These are phyloP conservation scores for Teunomyces tritomae DNA, from an alignment of 805 yeast species.

Conservation along the genomic window DNA sequence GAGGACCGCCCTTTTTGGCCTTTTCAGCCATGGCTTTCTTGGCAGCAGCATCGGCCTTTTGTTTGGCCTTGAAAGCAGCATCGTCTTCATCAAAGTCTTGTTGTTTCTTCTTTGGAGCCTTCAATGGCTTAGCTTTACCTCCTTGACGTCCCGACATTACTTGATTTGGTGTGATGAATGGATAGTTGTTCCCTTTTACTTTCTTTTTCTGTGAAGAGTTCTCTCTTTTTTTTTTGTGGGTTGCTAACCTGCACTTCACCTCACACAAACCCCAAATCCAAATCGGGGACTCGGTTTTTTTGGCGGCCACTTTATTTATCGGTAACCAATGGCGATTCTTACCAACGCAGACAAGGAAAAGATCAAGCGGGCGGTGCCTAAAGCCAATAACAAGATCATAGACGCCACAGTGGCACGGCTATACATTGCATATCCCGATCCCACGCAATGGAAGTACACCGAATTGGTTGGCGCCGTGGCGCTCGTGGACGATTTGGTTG, in stretches of 20 bases:
- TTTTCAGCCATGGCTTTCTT: slow-evolving; percentile 85
- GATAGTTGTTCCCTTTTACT: background rate
- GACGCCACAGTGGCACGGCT: slow-evolving; percentile 90
- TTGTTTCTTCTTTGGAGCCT: slow-evolving; percentile 78
- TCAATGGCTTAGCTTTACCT: slow-evolving; percentile 90
- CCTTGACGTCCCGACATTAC: slow-evolving; percentile 95
- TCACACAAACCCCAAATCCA: background rate
- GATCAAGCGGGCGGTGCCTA: slow-evolving; percentile 85
- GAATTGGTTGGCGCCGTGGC: slow-evolving; percentile 87
- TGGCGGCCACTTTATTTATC: background rate
- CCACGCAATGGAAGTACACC: slow-evolving; percentile 78
- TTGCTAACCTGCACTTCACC: background rate
- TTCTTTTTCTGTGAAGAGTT: background rate
- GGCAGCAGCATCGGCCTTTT: slow-evolving; percentile 92
- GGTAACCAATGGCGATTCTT: slow-evolving; percentile 32
- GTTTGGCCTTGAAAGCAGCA: slow-evolving; percentile 85
- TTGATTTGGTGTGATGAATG: too few species aligned
- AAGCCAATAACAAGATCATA: slow-evolving; percentile 78
- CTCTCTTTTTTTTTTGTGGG: background rate
- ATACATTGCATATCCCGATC: slow-evolving; percentile 86
- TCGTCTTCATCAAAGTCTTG: slow-evolving; percentile 86
- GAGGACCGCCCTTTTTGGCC: slow-evolving; percentile 87
- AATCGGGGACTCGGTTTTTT: too few species aligned
- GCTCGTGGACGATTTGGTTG: slow-evolving; percentile 88
- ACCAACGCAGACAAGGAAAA: slow-evolving; percentile 74